Base-by-base conservation (phyloP, 331 rosid species). In the Telfairia occidentalis region DNA sequence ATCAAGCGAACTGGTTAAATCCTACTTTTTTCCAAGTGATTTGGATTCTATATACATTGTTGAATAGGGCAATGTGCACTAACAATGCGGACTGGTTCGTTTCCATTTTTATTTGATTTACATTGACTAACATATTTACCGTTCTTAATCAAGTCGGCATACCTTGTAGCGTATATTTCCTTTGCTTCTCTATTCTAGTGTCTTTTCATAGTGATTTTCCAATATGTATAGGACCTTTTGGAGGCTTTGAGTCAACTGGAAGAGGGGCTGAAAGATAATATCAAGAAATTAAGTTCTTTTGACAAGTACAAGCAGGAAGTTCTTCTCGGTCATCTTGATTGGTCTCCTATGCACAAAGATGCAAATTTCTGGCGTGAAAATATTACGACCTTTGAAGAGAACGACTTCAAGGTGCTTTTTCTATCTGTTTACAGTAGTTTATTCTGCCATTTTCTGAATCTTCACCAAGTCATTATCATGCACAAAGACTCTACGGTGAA, bases 311-410 rank as follows among this genome's bases (percentile, higher is more conserved):
- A 92, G 88, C 99, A 95, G 86, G 99, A 89, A 86, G 96, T 89
- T 76, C 96, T 92, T 76, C 92, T 88, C 34, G 97, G 96, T 73
- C 94, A 95, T 83, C 93, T 92, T 84, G 99, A 92, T 69, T 95
- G 99, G 99, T 86, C 97, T 81, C 93, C 97, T 49, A 90, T 92
- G 99, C 99, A 95, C 88, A 95, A 95, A 82, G 99, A 92, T 84
- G 83, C 87, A 63, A 69, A 81, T 46, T 95, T 95, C 85, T 95
- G 99, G 99, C 92, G 96, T n/a, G 99, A 95, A 57, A 95, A 95
- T 81, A 83, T 92, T 61, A 79, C 78, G 45, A 83, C 72, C 77
- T 95, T 92, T 7, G 99, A 95, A 87, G 99, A 95, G 83, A 92
- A 86, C 76, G 97, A 92, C 83, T 95, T 95, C 84, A 96, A 89